Percentiles rank a stretch among this genome's conserved stretches.
These are phyloP conservation scores for Quaeritorhiza haematococci DNA, from an alignment of 371 early-diverging fungal genomes.

Conservation along the genomic window DNA sequence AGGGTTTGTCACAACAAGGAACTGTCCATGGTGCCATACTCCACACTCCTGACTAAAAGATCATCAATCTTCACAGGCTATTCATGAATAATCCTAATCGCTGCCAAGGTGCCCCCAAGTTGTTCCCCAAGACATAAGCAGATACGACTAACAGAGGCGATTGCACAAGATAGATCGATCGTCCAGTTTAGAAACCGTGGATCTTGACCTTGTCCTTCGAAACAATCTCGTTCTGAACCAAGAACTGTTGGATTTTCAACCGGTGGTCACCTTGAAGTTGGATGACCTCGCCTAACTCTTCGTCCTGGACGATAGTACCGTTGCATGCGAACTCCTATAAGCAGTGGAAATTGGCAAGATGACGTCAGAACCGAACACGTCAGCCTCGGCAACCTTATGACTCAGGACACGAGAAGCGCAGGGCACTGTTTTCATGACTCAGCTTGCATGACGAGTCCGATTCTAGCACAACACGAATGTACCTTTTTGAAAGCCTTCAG, in stretches of 20 bases:
- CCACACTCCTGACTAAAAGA: no score
- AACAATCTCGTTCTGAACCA: slow-evolving; percentile 70
- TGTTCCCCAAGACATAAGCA: no score
- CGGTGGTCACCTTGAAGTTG: slow-evolving; percentile 96
- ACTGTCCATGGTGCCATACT: no score
- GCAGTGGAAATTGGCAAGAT: background rate
- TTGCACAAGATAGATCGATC: no score
- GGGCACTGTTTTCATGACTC: background rate
- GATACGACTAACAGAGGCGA: no score
- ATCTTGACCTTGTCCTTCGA: slow-evolving; percentile 83
- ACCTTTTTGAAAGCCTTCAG: slow-evolving; percentile 93
- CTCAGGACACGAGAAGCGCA: no score
- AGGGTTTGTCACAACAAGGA: no score
- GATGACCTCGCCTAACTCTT: slow-evolving; percentile 83
- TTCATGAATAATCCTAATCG: no score
- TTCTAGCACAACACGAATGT: background rate
- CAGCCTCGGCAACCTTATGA: background rate
- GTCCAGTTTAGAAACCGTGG: slow-evolving; percentile 95
- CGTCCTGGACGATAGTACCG: slow-evolving; percentile 89
- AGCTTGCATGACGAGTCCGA: background rate
- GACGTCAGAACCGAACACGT: no score
- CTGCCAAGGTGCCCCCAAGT: no score
- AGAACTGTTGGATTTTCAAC: slow-evolving; percentile 73
- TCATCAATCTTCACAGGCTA: no score
- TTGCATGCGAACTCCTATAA: slow-evolving; percentile 83